Percentiles rank a stretch among this genome's conserved stretches.
Evolutionary conservation across 805 yeast species (phyloP).

Genomic region (Myxozyma geophila): DNA sequence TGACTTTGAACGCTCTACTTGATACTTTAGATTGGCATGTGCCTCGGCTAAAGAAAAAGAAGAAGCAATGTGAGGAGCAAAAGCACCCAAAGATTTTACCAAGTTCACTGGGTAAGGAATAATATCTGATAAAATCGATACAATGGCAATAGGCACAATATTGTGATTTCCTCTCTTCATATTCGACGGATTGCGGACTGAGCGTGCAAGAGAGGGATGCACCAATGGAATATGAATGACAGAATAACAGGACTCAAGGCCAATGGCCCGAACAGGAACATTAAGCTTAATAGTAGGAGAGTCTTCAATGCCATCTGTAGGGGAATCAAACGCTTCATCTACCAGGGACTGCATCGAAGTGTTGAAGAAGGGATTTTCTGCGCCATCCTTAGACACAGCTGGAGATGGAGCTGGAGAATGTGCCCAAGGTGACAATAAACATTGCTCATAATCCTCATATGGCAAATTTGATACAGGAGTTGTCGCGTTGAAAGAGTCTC

Average conservation of each 20-base stretch:
- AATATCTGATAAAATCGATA: conserved; percentile 42
- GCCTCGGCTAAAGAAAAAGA: conserved; percentile 41
- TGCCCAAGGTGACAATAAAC: conserved; percentile 42
- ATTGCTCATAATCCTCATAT: conserved; percentile 43
- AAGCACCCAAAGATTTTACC: conserved; percentile 33
- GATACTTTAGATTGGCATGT: conserved; percentile 38
- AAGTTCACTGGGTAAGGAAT: conserved; percentile 43
- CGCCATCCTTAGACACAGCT: conserved; percentile 38
- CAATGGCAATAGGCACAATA: conserved; percentile 43
- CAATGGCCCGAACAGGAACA: conserved; percentile 42
- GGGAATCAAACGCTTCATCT: conserved; percentile 38
- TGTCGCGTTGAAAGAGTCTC: neutral
- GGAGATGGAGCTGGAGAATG: conserved; percentile 45
- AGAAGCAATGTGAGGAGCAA: conserved; percentile 44
- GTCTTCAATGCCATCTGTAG: conserved; percentile 22
- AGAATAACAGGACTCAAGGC: conserved; percentile 43
- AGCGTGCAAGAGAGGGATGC: conserved; percentile 36
- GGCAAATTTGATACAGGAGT: conserved; percentile 11
- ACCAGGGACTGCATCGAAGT: conserved; percentile 17
- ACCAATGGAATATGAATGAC: conserved; percentile 43
- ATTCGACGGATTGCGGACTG: conserved; percentile 5
- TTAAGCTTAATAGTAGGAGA: conserved; percentile 12
- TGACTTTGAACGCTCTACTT: conserved; percentile 34
- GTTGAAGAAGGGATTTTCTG: conserved; percentile 41
- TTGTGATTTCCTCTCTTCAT: conserved; percentile 11